Conservation (phyloP, 306 rosid species). For the Quercus gilva region DNA sequence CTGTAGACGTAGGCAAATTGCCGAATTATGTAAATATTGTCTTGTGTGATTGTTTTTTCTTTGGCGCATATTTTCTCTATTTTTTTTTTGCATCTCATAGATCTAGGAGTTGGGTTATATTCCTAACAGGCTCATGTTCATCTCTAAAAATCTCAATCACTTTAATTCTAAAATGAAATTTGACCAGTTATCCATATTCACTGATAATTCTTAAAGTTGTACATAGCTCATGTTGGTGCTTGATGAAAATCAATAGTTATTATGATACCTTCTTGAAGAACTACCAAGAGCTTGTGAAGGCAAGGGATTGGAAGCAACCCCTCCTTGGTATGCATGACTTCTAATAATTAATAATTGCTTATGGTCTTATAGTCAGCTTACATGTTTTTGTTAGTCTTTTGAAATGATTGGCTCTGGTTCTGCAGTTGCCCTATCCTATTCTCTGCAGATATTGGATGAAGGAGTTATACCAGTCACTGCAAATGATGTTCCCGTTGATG, state of each 20-base stretch:
- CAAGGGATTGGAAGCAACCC: slow-evolving; percentile 79
- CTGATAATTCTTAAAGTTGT: background rate
- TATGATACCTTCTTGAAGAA: slow-evolving; percentile 82
- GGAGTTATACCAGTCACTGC: slow-evolving; percentile 66
- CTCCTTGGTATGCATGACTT: slow-evolving; percentile 58
- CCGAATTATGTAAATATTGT: too few species aligned
- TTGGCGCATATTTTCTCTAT: too few species aligned
- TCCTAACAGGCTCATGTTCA: background rate
- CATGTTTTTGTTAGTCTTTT: background rate
- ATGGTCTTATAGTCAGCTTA: slow-evolving; percentile 13
- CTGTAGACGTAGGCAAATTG: too few species aligned
- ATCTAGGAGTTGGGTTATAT: too few species aligned
- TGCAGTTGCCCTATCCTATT: slow-evolving; percentile 86
- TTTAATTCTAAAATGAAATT: background rate
- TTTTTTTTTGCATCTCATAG: too few species aligned
- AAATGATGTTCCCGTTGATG: slow-evolving; percentile 68
- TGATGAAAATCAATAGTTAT: slow-evolving; percentile 42
- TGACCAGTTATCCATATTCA: background rate
- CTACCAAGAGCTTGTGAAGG: slow-evolving; percentile 72
- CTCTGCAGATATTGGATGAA: slow-evolving; percentile 79
- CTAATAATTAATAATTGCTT: slow-evolving; percentile 1
- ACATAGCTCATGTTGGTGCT: background rate
- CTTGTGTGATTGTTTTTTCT: too few species aligned
- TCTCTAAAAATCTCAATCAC: slow-evolving; percentile 6
- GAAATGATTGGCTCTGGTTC: slow-evolving; percentile 18